Conservation (phyloP, 148 eudicot genomes). For the Cornus controversa region DNA sequence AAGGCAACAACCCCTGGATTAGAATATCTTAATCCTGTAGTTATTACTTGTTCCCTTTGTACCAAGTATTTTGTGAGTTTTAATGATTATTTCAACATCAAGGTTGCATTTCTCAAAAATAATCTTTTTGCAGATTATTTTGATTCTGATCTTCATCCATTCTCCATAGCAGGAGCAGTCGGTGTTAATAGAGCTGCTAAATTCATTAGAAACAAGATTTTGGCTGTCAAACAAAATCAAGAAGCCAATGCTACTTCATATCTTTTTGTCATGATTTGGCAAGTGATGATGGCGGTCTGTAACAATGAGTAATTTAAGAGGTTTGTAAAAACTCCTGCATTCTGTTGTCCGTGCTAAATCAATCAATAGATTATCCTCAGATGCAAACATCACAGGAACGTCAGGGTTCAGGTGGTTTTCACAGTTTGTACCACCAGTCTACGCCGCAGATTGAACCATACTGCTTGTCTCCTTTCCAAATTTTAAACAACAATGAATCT, state of each 20-base stretch:
- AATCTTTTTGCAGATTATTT: not conserved
- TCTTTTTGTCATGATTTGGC: not conserved
- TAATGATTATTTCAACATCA: no score
- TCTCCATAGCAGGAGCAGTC: not conserved
- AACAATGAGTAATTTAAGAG: no score
- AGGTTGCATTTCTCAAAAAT: no score
- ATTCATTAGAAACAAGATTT: no score
- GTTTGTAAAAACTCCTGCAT: not conserved
- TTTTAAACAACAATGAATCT: conserved; percentile 34
- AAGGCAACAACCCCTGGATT: no score
- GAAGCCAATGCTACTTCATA: not conserved
- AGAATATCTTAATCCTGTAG: no score
- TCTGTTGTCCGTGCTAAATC: not conserved
- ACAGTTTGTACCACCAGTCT: conserved; percentile 41
- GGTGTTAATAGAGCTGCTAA: no score
- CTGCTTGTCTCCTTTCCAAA: conserved; percentile 37
- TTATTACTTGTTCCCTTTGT: no score
- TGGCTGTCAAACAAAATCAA: not conserved
- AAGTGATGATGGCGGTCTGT: not conserved
- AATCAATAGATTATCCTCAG: conserved; percentile 5
- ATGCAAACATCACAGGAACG: conserved; percentile 70
- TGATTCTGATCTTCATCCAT: not conserved
- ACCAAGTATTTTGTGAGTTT: no score
- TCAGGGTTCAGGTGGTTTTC: conserved; percentile 30
- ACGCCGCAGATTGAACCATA: conserved; percentile 42